Evolutionary conservation across 2,329 filamentous ascomycete species (phyloP), one percentile per base, ranked within the genome.

Genomic region (Curvularia eragrostidis): DNA sequence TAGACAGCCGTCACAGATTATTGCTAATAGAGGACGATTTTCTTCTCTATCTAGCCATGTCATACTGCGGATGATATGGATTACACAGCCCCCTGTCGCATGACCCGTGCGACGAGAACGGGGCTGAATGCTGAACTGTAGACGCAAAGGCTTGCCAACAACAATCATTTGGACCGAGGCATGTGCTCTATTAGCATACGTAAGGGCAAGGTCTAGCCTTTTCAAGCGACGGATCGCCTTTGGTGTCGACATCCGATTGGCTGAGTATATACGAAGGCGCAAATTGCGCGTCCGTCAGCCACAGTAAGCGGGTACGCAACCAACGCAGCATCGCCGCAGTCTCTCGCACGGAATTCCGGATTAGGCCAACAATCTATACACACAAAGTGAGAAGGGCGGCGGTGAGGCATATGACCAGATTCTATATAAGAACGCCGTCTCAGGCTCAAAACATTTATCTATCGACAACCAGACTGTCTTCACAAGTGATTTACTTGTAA

Each of bases 201-300:
- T 15, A 12, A 38, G 34, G 32, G 12, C 13, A 13, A 21, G 28
- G 34, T 30, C 19, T 23, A 26, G n/a, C 48, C 42, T 32, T 56
- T 46, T n/a, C n/a, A 19, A 15, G 24, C 7, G 42, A 48, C 44
- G 41, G 34, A 24, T 26, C 24, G n/a, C 47, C 46, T 32, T 28
- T 24, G 38, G 26, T 36, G 54, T 44, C 18, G 10, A 3, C 21
- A 12, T 53, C 49, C 42, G 49, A 56, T 56, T 56, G 48, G 54
- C 23, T 47, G 42, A 26, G n/a, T 30, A 18, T 52, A 39, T 43
- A 56, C 34, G 49, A 18, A 42, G 42, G 42, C 32, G 36, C 54
- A 42, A 32, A 48, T 43, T 24, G 34, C 34, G 47, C 47, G 34
- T 24, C 23, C 49, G n/a, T 48, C 49, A 53, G 54, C 54, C 54